Conservation (phyloP, 1,284 basidiomycete genomes). For the Pseudozyma pruni region DNA sequence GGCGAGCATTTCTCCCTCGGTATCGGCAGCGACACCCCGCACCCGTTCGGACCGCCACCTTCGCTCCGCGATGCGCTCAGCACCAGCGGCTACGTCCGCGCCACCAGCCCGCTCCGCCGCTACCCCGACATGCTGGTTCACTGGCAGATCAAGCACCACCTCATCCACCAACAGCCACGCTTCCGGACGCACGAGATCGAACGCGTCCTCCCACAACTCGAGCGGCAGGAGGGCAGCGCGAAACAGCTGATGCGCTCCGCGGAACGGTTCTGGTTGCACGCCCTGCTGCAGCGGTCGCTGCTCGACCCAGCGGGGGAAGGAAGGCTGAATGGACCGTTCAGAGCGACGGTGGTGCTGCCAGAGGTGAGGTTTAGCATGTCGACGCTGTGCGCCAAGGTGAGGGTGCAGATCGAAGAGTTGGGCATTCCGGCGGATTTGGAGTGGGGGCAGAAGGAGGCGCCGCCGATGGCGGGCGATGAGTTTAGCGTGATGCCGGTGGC, state of each 20-base stretch:
- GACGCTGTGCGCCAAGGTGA: conserved; percentile 27
- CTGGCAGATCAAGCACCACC: conserved; percentile 89
- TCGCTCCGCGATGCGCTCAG: conserved; percentile 21
- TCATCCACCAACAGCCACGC: conserved; percentile 66
- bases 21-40: conserved; percentile 70
- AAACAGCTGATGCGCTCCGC: conserved; percentile 36
- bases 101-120: conserved; percentile 87
- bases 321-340: conserved; percentile 12
- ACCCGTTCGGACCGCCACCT: neutral
- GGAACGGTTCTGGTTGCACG: conserved; percentile 45
- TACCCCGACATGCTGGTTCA: conserved; percentile 86
- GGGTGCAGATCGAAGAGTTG: conserved; percentile 38
- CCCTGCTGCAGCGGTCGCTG: conserved; percentile 26
- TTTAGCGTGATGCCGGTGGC: conserved; percentile 22
- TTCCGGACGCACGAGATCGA: conserved; percentile 15
- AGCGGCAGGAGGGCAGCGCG: conserved; percentile 43
- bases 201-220: conserved; percentile 34
- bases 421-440: conserved; percentile 40
- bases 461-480: conserved; percentile 14
- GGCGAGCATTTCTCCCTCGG: conserved; percentile 79
- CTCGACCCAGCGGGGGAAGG: neutral
- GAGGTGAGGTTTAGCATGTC: conserved; percentile 34
- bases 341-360: conserved; percentile 30
- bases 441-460: conserved; percentile 19
- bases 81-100: conserved; percentile 75